Evolutionary conservation across 495 filamentous ascomycete genomes (phyloP).

Genomic region (Trichocladium antarcticum): DNA sequence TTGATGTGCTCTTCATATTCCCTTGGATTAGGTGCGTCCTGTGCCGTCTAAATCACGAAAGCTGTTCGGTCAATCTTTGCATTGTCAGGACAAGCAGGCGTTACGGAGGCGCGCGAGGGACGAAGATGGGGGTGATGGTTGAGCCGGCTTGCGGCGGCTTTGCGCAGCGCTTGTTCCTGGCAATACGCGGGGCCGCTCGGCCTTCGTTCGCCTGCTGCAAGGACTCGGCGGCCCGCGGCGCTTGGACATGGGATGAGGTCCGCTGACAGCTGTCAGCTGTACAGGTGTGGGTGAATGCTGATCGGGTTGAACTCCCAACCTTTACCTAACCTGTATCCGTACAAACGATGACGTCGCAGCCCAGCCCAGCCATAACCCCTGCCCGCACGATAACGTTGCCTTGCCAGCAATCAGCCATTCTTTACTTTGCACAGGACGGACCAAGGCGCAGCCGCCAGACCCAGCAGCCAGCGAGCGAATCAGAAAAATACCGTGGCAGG

Average conservation of each 20-base stretch:
- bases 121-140: slow-evolving; percentile 6
- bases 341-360: slow-evolving; percentile 7
- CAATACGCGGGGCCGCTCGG: slow-evolving; percentile 4
- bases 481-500: slow-evolving; percentile 12
- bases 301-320: too few species aligned
- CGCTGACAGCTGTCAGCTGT: too few species aligned
- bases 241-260: neutral
- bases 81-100: neutral
- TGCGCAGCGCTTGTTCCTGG: slow-evolving; percentile 9
- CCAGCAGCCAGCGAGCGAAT: slow-evolving; percentile 6
- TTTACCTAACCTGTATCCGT: too few species aligned
- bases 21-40: neutral
- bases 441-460: neutral
- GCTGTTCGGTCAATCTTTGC: neutral
- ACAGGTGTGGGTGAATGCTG: too few species aligned
- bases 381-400: slow-evolving; percentile 26
- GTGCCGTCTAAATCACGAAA: neutral
- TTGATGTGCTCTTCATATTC: slow-evolving; percentile 13
- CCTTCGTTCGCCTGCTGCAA: neutral
- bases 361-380: too few species aligned
- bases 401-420: slow-evolving; percentile 26
- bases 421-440: slow-evolving; percentile 10
- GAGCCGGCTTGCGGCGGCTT: slow-evolving; percentile 27
- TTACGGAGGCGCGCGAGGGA: neutral
- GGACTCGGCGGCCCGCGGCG: neutral